Evolutionary conservation across 2,329 filamentous ascomycete species (phyloP).

Genomic region (Calonectria honghensis): DNA sequence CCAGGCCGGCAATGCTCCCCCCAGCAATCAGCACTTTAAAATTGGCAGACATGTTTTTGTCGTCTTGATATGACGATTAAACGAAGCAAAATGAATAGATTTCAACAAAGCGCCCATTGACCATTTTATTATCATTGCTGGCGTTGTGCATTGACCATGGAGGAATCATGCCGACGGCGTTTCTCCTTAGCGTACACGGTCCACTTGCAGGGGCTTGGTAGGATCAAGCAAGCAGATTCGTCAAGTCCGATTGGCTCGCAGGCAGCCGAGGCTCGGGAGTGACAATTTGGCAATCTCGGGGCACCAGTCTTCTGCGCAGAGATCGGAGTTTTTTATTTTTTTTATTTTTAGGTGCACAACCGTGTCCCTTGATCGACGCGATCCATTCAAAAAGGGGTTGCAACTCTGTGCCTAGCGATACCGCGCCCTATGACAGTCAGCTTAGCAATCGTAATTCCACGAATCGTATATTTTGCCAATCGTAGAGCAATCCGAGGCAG

Average conservation of each 20-base stretch:
- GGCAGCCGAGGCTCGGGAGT: neutral
- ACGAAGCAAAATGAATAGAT: neutral
- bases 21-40: slow-evolving; percentile 10
- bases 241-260: neutral
- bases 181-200: neutral
- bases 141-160: neutral
- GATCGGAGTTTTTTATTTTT: neutral
- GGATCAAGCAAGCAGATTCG: neutral
- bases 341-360: neutral
- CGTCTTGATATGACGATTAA: too few relatives aligned
- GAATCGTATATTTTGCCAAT: too few relatives aligned
- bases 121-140: too few relatives aligned
- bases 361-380: too few relatives aligned
- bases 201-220: too few relatives aligned
- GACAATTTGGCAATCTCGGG: neutral
- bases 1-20: neutral
- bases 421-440: too few relatives aligned
- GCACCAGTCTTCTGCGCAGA: neutral
- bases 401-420: too few relatives aligned
- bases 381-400: too few relatives aligned
- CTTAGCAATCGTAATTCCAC: too few relatives aligned
- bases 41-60: neutral
- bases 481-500: too few relatives aligned
- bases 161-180: neutral
- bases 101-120: neutral